Conservation (phyloP, 345 rosid genomes). For the Schrenkiella parvula region DNA sequence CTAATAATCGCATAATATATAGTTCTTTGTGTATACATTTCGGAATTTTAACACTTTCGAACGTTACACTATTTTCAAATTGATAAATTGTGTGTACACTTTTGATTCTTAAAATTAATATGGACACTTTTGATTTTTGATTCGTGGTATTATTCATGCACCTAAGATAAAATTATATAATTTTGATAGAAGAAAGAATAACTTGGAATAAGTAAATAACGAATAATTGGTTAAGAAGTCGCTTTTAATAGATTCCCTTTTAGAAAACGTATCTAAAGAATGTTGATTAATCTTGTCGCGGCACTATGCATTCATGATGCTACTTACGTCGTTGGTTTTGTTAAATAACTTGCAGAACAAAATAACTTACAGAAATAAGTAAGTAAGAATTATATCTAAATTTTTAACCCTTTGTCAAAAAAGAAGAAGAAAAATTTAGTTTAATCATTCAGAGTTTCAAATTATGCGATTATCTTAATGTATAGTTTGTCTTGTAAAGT, state of each 20-base stretch:
- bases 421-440: too few species aligned
- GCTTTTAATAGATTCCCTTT: constrained; percentile 17
- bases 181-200: neutral
- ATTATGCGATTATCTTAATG: neutral
- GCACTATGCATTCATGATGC: constrained; percentile 18
- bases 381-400: too few species aligned
- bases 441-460: neutral
- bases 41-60: neutral
- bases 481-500: neutral
- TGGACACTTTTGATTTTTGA: neutral
- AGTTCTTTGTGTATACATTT: neutral
- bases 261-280: neutral
- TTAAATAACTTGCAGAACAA: constrained; percentile 14
- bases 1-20: neutral
- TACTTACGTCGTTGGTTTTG: constrained; percentile 28
- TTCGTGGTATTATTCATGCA: constrained; percentile 18
- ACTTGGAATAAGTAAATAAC: neutral
- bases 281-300: constrained; percentile 2
- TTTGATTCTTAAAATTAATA: neutral
- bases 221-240: constrained; percentile 27
- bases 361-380: neutral
- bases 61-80: neutral
- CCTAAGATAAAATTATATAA: neutral
- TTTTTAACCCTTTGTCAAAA: too few species aligned
- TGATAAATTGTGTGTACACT: neutral